A percentile compares a stretch with the other conserved stretches of the same genome.
Conservation (phyloP, 176 grass and related monocot species). For the Guadua angustifolia region DNA sequence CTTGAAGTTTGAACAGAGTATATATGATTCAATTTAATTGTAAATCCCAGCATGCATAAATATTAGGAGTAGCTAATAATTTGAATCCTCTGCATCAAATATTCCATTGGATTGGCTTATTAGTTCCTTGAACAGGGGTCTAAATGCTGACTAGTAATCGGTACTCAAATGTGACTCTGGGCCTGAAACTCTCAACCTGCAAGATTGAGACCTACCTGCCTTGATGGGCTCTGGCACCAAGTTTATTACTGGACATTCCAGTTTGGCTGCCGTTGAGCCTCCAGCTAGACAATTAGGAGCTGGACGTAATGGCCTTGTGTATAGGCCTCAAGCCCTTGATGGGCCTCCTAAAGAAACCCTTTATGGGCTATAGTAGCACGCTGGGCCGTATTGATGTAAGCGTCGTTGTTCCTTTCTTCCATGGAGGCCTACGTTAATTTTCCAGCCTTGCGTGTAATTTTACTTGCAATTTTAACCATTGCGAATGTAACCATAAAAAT, state of each 20-base stretch:
- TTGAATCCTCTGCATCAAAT: background rate
- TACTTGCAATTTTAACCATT: too few species aligned
- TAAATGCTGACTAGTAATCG: background rate
- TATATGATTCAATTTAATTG: background rate
- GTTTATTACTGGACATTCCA: background rate
- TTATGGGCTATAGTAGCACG: background rate
- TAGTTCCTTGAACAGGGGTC: background rate
- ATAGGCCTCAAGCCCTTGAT: background rate
- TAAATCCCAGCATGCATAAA: background rate
- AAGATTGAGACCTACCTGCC: background rate
- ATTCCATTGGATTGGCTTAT: background rate
- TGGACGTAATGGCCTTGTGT: background rate
- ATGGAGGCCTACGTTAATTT: background rate
- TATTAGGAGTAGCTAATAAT: background rate
- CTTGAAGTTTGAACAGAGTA: background rate
- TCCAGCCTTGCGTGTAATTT: too few species aligned
- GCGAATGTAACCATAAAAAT: too few species aligned
- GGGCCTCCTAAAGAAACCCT: background rate
- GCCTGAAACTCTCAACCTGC: background rate
- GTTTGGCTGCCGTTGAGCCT: background rate
- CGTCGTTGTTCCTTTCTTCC: background rate
- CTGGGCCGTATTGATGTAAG: background rate
- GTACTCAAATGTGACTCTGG: background rate
- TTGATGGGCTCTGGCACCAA: background rate
- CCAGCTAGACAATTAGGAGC: background rate